Conservation (phyloP, 352 stramenopile species). For the Globisporangium megalacanthum region DNA sequence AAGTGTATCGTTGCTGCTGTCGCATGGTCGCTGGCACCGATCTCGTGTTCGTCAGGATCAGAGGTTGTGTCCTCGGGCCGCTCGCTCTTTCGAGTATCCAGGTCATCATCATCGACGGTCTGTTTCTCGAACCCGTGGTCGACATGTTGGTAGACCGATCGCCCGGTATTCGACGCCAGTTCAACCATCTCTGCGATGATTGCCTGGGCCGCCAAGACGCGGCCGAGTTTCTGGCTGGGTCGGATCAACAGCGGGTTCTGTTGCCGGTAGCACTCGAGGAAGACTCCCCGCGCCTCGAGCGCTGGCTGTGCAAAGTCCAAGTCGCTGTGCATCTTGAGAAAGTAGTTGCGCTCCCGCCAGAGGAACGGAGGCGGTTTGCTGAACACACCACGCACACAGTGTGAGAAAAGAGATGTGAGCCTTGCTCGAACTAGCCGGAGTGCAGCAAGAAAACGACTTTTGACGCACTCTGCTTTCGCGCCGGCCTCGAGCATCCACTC, state of each 20-base stretch:
- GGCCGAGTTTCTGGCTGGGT: conserved; percentile 60
- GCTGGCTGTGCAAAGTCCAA: conserved; percentile 63
- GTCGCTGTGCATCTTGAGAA: conserved; percentile 64
- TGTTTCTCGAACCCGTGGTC: conserved; percentile 15
- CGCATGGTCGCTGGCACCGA: background rate
- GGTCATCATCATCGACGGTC: background rate
- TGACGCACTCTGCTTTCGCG: conserved; percentile 55
- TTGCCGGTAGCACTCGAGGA: conserved; percentile 46
- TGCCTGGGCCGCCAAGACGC: conserved; percentile 61
- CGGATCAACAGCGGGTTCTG: conserved; percentile 65
- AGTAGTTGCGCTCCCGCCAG: conserved; percentile 72
- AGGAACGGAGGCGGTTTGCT: conserved; percentile 63
- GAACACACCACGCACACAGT: background rate
- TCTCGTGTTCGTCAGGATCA: conserved; percentile 1
- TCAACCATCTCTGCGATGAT: conserved; percentile 72
- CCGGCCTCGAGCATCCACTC: conserved; percentile 80
- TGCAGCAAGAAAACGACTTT: background rate
- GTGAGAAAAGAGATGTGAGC: background rate
- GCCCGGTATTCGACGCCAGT: background rate
- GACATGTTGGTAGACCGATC: background rate
- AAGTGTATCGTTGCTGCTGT: background rate
- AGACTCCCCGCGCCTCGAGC: conserved; percentile 40
- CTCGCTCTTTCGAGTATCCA: background rate
- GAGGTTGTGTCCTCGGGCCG: background rate
- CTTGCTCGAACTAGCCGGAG: background rate